These are phyloP conservation scores for Alloascoidea hylecoeti DNA, from an alignment of 805 yeast genomes.

Conservation along the genomic window DNA sequence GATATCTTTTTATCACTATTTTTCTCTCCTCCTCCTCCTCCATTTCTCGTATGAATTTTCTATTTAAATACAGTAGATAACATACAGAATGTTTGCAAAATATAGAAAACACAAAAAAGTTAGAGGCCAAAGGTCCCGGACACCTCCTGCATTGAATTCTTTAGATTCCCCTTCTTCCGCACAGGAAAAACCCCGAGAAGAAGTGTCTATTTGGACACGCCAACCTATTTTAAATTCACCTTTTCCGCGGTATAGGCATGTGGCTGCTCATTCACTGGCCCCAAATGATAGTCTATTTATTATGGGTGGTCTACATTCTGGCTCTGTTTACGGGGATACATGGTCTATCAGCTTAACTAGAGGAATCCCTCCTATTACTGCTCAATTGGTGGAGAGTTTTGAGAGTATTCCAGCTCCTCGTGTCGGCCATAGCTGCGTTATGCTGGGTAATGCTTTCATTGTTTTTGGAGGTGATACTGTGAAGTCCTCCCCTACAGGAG, in stretches of 20 bases:
- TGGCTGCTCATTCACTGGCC: slow-evolving; percentile 62
- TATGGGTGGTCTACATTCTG: slow-evolving; percentile 92
- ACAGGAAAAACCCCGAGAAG: neutral
- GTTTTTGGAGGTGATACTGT: slow-evolving; percentile 95
- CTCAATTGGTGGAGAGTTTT: slow-evolving; percentile 48
- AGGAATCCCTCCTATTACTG: slow-evolving; percentile 25
- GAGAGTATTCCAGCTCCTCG: slow-evolving; percentile 87
- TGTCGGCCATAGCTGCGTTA: slow-evolving; percentile 86
- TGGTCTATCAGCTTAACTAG: slow-evolving; percentile 63
- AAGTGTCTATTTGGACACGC: no score
- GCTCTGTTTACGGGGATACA: slow-evolving; percentile 87
- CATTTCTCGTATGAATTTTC: no score
- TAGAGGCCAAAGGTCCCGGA: neutral
- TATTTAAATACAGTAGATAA: no score
- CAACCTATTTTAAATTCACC: no score
- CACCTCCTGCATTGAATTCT: neutral
- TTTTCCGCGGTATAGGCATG: slow-evolving; percentile 90
- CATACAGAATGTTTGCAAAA: neutral
- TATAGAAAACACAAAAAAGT: slow-evolving; percentile 1
- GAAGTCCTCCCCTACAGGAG: slow-evolving; percentile 46
- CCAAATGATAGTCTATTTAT: slow-evolving; percentile 72
- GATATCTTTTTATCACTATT: no score
- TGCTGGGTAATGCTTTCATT: slow-evolving; percentile 90
- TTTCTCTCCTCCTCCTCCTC: no score
- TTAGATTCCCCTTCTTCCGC: neutral